Evolutionary conservation across 2,329 filamentous ascomycete genomes (phyloP), one percentile per base, ranked within the genome.

Genomic region (Xylaria sp.): DNA sequence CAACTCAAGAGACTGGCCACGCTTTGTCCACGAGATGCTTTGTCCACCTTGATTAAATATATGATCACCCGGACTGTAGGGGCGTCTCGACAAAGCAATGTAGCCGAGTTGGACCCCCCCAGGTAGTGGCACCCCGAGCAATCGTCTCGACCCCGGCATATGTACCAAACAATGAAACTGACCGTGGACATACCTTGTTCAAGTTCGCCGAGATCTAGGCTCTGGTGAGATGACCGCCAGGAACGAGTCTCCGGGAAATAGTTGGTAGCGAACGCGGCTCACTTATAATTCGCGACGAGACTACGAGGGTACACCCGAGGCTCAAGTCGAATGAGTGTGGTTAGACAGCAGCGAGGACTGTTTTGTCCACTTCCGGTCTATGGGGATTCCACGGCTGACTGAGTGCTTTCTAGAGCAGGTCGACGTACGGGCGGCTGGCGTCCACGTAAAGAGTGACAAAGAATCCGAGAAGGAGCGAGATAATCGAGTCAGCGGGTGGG

Each of bases 371-470:
- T 44, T 56, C 45, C 20, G 44, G 47, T 59, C 61, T 58, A 50
- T n/a, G n/a, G n/a, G n/a, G 58, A 62, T 52, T 24, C 26, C 50
- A 49, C 50, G n/a, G 41, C 39, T 46, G 52, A 54, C 50, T 53
- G n/a, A n/a, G n/a, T 45, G 63, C 63, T 67, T 60, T 58, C 65
- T 57, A 54, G 62, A 64, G 59, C 63, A 57, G 56, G 58, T 53
- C 44, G 54, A 43, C 48, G 26, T 44, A 54, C 49, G 64, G 66
- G 64, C 66, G 66, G 53, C 66, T 69, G 61, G 66, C 66, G 66
- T 66, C 65, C 63, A 48, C 48, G 50, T 54, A 56, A 62, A 47
- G 57, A 66, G 62, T 64, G 63, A 60, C 60, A 63, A 49, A 38
- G 60, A 56, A 7, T 4, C 4, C 54, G 46, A 52, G 54, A 62